Conservation (phyloP, 768 basidiomycete genomes). For the Cubamyces lactineus region DNA sequence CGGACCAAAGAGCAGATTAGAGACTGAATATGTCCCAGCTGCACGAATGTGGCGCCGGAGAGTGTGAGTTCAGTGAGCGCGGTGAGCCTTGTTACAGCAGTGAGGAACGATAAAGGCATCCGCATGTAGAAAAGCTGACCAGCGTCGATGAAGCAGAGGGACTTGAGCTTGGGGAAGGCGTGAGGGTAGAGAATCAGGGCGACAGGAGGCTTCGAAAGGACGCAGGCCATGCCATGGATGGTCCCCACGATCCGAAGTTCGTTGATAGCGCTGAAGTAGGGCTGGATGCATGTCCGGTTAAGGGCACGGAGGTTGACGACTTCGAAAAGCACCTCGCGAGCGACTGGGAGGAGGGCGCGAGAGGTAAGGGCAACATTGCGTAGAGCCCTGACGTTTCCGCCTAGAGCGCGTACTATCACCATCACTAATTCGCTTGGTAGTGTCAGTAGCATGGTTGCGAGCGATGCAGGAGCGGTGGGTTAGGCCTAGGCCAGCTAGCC, state of each 20-base stretch:
- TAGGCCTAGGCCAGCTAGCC: no score
- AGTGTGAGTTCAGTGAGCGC: conserved; percentile 6
- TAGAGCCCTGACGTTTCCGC: not conserved
- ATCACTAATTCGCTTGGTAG: not conserved
- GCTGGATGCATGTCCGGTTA: not conserved
- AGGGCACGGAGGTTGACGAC: not conserved
- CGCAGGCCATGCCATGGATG: not conserved
- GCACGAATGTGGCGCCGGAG: not conserved
- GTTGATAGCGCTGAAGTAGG: not conserved
- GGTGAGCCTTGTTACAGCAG: not conserved
- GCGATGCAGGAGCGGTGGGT: no score
- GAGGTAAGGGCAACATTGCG: not conserved
- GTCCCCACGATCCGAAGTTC: not conserved
- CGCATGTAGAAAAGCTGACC: not conserved
- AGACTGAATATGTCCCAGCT: not conserved
- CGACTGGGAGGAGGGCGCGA: not conserved
- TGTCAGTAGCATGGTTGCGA: not conserved
- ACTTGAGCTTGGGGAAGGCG: not conserved
- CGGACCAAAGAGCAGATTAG: conserved; percentile 1
- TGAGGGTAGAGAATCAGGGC: not conserved
- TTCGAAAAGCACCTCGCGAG: not conserved
- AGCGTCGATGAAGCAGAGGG: not conserved
- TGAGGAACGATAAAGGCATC: not conserved
- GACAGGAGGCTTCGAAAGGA: no score
- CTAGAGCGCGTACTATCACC: not conserved